Evolutionary conservation across 768 basidiomycete genomes (phyloP).

Genomic region (Crepidotus variabilis): DNA sequence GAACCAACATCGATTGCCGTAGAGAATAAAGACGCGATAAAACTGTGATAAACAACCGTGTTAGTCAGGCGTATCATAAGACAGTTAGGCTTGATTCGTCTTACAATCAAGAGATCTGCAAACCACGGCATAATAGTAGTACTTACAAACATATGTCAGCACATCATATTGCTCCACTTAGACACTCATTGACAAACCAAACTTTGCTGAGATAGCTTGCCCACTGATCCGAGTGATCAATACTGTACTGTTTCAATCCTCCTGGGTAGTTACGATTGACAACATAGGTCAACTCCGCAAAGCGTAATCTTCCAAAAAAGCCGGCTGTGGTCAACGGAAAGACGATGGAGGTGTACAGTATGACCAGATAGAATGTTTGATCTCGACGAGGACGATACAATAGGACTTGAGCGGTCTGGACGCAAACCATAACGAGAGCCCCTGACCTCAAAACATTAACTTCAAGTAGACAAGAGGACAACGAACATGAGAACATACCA

Average conservation of each 20-base stretch:
- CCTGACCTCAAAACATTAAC: slow-evolving; percentile 18
- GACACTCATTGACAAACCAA: slow-evolving; percentile 20
- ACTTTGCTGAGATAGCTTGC: slow-evolving; percentile 28
- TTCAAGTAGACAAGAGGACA: neutral
- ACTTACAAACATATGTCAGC: slow-evolving; percentile 13
- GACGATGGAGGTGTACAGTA: slow-evolving; percentile 27
- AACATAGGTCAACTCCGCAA: slow-evolving; percentile 27
- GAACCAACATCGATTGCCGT: slow-evolving; percentile 17
- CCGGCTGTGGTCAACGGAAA: slow-evolving; percentile 28
- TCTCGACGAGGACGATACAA: slow-evolving; percentile 31
- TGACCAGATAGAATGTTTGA: slow-evolving; percentile 27
- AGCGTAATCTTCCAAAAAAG: slow-evolving; percentile 26
- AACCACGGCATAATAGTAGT: slow-evolving; percentile 29
- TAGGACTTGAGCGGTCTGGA: slow-evolving; percentile 32
- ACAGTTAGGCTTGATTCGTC: neutral
- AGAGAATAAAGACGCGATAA: slow-evolving; percentile 31
- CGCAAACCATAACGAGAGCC: slow-evolving; percentile 35
- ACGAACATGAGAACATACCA: slow-evolving; percentile 18
- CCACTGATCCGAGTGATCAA: slow-evolving; percentile 14
- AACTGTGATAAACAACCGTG: slow-evolving; percentile 15
- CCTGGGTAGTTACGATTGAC: slow-evolving; percentile 14
- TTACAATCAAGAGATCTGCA: slow-evolving; percentile 33
- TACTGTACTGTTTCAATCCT: slow-evolving; percentile 14
- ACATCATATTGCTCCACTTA: neutral
- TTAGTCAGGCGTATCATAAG: neutral